These are phyloP conservation scores for Esteya vermicola DNA, from an alignment of 2,329 filamentous ascomycete genomes.

Conservation along the genomic window DNA sequence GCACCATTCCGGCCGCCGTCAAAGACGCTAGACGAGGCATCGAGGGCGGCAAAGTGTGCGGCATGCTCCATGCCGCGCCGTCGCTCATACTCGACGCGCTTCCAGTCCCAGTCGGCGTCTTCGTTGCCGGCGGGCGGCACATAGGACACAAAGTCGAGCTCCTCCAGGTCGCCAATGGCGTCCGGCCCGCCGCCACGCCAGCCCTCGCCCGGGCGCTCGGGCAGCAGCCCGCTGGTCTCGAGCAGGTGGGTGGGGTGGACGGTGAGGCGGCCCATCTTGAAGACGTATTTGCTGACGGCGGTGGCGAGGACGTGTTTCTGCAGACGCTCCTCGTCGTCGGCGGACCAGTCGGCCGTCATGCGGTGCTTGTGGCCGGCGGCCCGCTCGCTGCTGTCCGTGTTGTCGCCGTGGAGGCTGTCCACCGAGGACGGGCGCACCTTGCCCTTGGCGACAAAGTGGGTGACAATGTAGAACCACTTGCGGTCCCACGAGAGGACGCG, in stretches of 20 bases:
- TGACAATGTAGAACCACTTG: constrained; percentile 69
- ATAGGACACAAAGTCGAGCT: constrained; percentile 22
- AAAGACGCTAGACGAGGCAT: constrained; percentile 36
- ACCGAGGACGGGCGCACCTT: constrained; percentile 39
- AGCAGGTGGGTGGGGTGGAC: constrained; percentile 70
- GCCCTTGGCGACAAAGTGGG: constrained; percentile 55
- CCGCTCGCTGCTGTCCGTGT: too few relatives aligned
- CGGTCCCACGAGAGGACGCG: constrained; percentile 61
- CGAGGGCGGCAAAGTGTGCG: constrained; percentile 40
- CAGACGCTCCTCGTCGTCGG: constrained; percentile 27
- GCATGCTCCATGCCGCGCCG: constrained; percentile 40
- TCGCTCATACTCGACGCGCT: constrained; percentile 38
- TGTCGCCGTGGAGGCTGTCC: constrained; percentile 24
- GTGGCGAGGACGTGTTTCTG: constrained; percentile 56
- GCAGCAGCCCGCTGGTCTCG: constrained; percentile 57
- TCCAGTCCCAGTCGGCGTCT: constrained; percentile 41
- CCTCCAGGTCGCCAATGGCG: constrained; percentile 25
- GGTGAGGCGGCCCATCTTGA: constrained; percentile 70
- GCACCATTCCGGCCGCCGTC: constrained; percentile 38
- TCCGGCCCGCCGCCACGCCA: constrained; percentile 30
- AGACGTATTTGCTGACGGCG: constrained; percentile 66
- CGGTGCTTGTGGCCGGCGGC: constrained; percentile 1
- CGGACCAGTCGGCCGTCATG: constrained; percentile 11
- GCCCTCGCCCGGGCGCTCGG: constrained; percentile 49
- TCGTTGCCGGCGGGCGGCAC: constrained; percentile 20